phyloP scores from a whole-genome alignment of 2,329 filamentous ascomycete species.

The Diaporthe humulicola region DNA sequence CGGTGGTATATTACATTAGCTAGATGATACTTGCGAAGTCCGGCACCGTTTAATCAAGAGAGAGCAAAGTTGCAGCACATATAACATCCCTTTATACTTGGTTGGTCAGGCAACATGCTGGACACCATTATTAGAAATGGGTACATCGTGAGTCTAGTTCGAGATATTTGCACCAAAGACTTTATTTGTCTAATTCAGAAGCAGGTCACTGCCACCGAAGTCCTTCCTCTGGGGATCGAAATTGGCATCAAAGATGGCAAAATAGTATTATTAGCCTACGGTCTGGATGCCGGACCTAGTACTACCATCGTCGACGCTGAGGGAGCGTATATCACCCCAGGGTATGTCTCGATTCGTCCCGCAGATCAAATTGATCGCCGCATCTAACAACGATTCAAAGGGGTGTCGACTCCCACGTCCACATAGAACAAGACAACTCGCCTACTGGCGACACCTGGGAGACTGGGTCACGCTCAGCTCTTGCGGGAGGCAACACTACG shows the following conservation, averaged over 20 bases:
- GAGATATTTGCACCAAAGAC: neutral
- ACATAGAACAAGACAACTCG: slow-evolving; percentile 52
- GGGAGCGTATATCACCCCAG: slow-evolving; percentile 58
- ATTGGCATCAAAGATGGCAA: slow-evolving; percentile 62
- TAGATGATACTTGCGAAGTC: too few species aligned
- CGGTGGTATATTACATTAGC: too few species aligned
- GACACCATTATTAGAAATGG: slow-evolving; percentile 45
- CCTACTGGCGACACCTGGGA: slow-evolving; percentile 52
- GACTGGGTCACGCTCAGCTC: slow-evolving; percentile 63
- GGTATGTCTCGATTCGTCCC: slow-evolving; percentile 34
- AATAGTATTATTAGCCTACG: slow-evolving; percentile 58
- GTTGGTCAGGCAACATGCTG: slow-evolving; percentile 34
- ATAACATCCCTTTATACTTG: neutral
- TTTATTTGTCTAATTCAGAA: neutral
- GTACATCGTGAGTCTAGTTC: slow-evolving; percentile 42
- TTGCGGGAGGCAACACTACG: slow-evolving; percentile 71
- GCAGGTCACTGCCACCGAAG: slow-evolving; percentile 61
- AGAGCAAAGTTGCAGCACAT: too few species aligned
- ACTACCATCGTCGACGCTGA: slow-evolving; percentile 59
- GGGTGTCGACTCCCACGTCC: slow-evolving; percentile 54
- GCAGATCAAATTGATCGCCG: too few species aligned
- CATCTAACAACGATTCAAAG: slow-evolving; percentile 38
- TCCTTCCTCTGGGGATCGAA: slow-evolving; percentile 56
- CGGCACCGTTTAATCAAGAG: too few species aligned
- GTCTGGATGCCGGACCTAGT: slow-evolving; percentile 48